These are phyloP conservation scores for Salinomyces thailandicus DNA, from an alignment of 2,329 filamentous ascomycete species.

Conservation along the genomic window DNA sequence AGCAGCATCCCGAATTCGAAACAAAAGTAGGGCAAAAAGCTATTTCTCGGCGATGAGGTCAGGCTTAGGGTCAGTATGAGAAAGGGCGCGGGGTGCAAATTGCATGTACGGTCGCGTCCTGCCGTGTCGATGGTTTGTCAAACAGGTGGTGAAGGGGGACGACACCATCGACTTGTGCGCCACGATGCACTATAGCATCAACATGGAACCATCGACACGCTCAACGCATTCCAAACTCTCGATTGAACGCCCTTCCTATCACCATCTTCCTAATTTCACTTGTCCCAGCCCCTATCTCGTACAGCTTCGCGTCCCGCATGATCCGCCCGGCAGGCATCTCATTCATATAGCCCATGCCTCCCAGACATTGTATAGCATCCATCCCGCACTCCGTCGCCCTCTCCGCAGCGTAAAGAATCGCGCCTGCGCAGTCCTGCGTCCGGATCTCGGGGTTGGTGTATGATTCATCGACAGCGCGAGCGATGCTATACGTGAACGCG, in stretches of 20 bases:
- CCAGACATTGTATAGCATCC: slow-evolving; percentile 84
- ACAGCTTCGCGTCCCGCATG: slow-evolving; percentile 67
- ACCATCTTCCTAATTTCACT: slow-evolving; percentile 92
- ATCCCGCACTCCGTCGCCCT: slow-evolving; percentile 75
- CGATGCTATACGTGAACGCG: slow-evolving; percentile 82
- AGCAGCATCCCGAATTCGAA: too few species aligned
- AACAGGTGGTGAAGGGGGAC: too few species aligned
- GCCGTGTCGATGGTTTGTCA: too few species aligned
- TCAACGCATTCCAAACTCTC: slow-evolving; percentile 51
- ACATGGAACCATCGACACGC: too few species aligned
- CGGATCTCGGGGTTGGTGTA: slow-evolving; percentile 42
- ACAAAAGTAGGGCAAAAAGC: too few species aligned
- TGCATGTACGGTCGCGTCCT: too few species aligned
- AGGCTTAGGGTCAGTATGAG: too few species aligned
- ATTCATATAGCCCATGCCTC: slow-evolving; percentile 92
- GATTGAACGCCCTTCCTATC: slow-evolving; percentile 85
- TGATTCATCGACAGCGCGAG: slow-evolving; percentile 63
- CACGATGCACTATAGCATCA: too few species aligned
- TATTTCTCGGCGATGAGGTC: too few species aligned
- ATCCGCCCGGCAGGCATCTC: slow-evolving; percentile 85
- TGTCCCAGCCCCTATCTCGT: slow-evolving; percentile 94
- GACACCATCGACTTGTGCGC: too few species aligned
- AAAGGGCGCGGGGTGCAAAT: too few species aligned
- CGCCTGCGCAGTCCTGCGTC: slow-evolving; percentile 88
- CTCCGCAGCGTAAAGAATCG: slow-evolving; percentile 88